A percentile compares a stretch with the other conserved stretches of the same genome.
Evolutionary conservation across 257 asterid genomes (phyloP).

Genomic region (Nicotiana tomentosiformis): DNA sequence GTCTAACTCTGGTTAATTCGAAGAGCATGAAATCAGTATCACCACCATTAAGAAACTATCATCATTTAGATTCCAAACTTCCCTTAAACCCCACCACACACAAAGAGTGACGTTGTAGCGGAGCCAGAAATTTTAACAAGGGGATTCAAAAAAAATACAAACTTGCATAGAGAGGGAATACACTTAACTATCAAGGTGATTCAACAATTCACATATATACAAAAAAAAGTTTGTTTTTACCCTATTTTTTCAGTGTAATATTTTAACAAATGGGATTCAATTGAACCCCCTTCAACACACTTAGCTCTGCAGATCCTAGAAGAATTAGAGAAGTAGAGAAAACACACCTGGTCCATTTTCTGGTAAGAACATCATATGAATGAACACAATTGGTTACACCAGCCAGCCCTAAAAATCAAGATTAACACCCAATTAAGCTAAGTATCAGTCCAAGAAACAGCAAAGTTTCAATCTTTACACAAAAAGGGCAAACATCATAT

Average conservation of each 20-base stretch:
- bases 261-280: too few relatives aligned
- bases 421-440: background rate
- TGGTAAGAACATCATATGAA: slow-evolving; percentile 85
- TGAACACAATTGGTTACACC: slow-evolving; percentile 90
- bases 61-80: background rate
- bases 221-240: too few relatives aligned
- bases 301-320: background rate
- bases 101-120: too few relatives aligned
- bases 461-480: background rate
- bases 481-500: slow-evolving; percentile 42
- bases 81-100: background rate
- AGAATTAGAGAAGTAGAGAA: background rate
- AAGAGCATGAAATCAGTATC: slow-evolving; percentile 16
- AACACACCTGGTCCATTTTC: slow-evolving; percentile 88
- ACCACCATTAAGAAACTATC: background rate
- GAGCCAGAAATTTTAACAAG: too few relatives aligned
- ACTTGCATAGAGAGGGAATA: too few relatives aligned
- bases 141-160: too few relatives aligned
- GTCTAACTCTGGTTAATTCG: slow-evolving; percentile 52
- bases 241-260: too few relatives aligned
- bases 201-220: too few relatives aligned
- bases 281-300: background rate
- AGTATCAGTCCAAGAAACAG: background rate
- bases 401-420: slow-evolving; percentile 61
- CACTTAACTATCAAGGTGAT: too few relatives aligned